Conservation (phyloP, 805 yeast genomes). For the Hanseniaspora meyeri region DNA sequence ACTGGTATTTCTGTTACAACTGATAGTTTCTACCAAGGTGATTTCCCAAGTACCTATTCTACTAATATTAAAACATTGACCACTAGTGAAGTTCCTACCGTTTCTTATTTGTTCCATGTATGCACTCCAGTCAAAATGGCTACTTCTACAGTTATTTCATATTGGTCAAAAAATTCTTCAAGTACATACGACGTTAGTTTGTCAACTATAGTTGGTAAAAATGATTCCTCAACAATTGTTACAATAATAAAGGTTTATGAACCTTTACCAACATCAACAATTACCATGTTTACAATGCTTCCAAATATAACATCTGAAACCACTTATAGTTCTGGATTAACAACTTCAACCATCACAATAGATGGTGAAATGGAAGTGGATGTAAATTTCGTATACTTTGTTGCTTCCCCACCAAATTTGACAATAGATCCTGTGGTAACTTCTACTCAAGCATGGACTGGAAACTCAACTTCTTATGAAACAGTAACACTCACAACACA, state of each 20-base stretch:
- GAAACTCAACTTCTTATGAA: neutral
- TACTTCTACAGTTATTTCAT: neutral
- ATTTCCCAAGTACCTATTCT: neutral
- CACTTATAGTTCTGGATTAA: neutral
- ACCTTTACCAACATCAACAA: neutral
- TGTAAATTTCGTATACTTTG: neutral
- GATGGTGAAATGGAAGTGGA: neutral
- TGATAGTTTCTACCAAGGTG: slow-evolving; percentile 13
- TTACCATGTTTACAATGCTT: neutral
- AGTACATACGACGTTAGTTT: neutral
- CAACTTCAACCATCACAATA: neutral
- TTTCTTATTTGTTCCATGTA: neutral
- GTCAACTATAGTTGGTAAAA: neutral
- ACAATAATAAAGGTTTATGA: neutral
- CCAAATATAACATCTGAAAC: neutral
- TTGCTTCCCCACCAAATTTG: neutral
- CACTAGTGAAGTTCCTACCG: neutral
- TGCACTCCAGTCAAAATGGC: neutral
- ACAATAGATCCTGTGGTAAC: neutral
- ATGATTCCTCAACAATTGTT: neutral
- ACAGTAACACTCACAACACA: neutral
- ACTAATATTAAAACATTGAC: neutral
- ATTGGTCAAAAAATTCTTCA: slow-evolving; percentile 10
- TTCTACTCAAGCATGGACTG: neutral
- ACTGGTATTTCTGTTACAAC: neutral